Evolutionary conservation across 139 green algal species (phyloP).

Genomic region (Trebouxia sp.): DNA sequence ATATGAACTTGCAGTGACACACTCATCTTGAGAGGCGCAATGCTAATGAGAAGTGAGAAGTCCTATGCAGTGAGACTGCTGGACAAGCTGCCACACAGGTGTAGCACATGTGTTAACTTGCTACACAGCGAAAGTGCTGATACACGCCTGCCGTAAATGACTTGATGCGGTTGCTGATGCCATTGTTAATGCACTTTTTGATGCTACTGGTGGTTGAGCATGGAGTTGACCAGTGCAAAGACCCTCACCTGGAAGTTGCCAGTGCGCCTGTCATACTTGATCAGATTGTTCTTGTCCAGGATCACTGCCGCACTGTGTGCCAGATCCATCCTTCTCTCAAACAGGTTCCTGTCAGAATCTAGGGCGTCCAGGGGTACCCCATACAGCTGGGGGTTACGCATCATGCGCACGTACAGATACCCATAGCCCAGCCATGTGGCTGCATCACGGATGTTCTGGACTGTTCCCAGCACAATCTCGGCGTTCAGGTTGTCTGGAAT

Average conservation of each 20-base stretch:
- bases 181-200: no score
- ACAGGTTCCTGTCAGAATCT: conserved; percentile 46
- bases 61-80: no score
- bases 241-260: conserved; percentile 77
- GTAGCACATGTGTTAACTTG: no score
- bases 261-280: conserved; percentile 92
- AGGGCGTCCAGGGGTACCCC: conserved; percentile 33
- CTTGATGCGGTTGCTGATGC: no score
- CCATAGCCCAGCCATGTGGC: conserved; percentile 90
- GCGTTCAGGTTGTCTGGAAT: conserved; percentile 96
- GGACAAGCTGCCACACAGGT: no score
- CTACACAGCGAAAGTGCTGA: no score
- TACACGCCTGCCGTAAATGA: no score
- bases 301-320: conserved; percentile 83
- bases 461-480: conserved; percentile 93
- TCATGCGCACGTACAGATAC: conserved; percentile 98
- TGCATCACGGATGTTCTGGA: conserved; percentile 82
- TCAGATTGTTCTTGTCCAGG: conserved; percentile 90
- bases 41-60: no score
- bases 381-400: conserved; percentile 91
- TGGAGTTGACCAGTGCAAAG: no score
- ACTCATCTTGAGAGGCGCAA: no score
- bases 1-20: no score
- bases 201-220: neutral
- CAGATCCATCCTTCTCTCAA: conserved; percentile 88